Conservation (phyloP, 495 filamentous ascomycete genomes). For the Penicillium fimorum region DNA sequence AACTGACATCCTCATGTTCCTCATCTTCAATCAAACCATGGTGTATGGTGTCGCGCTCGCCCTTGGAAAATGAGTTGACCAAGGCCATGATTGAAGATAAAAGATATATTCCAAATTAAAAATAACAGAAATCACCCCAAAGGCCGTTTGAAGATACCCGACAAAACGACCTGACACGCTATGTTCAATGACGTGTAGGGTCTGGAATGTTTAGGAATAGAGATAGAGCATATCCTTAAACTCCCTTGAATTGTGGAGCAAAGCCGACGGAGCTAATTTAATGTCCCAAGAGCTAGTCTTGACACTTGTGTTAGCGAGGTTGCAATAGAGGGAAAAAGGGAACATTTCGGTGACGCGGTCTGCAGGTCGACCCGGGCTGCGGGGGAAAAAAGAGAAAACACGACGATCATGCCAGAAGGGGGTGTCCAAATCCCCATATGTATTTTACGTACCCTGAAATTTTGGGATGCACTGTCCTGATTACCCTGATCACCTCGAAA, state of each 20-base stretch:
- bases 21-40: slow-evolving; percentile 44
- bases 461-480: slow-evolving; percentile 15
- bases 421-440: slow-evolving; percentile 3
- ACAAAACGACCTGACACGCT: slow-evolving; percentile 16
- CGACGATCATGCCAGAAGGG: slow-evolving; percentile 33
- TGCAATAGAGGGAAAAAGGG: slow-evolving; percentile 16
- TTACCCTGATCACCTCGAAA: not conserved
- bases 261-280: slow-evolving; percentile 11
- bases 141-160: not conserved
- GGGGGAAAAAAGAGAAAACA: slow-evolving; percentile 18
- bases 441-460: slow-evolving; percentile 26
- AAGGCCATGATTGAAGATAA: slow-evolving; percentile 29
- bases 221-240: slow-evolving; percentile 15
- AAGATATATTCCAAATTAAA: not conserved
- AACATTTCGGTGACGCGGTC: slow-evolving; percentile 37
- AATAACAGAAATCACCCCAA: not conserved
- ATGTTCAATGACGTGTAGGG: slow-evolving; percentile 21
- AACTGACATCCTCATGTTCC: slow-evolving; percentile 36
- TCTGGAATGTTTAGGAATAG: slow-evolving; percentile 20
- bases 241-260: slow-evolving; percentile 5
- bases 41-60: slow-evolving; percentile 35
- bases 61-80: slow-evolving; percentile 29
- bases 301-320: slow-evolving; percentile 20
- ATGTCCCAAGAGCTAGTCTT: slow-evolving; percentile 9
- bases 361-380: slow-evolving; percentile 23